Evolutionary conservation across 495 filamentous ascomycete species (phyloP).

Genomic region (Hyaloscypha variabilis): DNA sequence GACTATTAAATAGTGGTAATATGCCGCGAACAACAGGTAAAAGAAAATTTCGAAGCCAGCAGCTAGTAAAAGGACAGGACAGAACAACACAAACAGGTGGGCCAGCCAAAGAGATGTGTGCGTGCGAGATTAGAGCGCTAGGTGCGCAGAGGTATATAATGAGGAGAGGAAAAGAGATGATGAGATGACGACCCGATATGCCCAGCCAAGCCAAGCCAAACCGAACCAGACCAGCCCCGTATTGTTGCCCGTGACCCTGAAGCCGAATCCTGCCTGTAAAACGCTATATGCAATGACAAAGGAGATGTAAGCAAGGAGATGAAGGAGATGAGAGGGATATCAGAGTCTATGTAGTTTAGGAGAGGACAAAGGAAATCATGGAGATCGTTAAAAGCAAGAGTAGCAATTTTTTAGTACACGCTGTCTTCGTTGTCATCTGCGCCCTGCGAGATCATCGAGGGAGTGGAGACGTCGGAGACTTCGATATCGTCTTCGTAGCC

Average conservation of each 20-base stretch:
- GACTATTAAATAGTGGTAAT: constrained; percentile 29
- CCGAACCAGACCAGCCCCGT: constrained; percentile 34
- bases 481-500: constrained; percentile 85
- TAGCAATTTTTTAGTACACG: constrained; percentile 50
- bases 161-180: constrained; percentile 20
- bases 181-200: constrained; percentile 25
- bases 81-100: constrained; percentile 35
- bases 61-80: constrained; percentile 34
- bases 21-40: constrained; percentile 14
- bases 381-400: constrained; percentile 27
- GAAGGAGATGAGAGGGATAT: constrained; percentile 35
- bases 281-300: constrained; percentile 34
- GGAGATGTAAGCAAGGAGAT: constrained; percentile 27
- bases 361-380: constrained; percentile 31
- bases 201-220: constrained; percentile 28
- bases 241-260: constrained; percentile 35
- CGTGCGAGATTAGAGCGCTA: constrained; percentile 27
- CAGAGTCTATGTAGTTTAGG: constrained; percentile 30
- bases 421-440: constrained; percentile 63
- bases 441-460: constrained; percentile 63
- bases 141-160: constrained; percentile 3
- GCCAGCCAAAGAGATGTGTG: constrained; percentile 35
- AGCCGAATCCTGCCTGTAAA: constrained; percentile 20
- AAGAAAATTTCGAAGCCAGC: constrained; percentile 2
- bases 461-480: constrained; percentile 59